Evolutionary conservation across 2,329 filamentous ascomycete species (phyloP).

Genomic region (Thielaviopsis ethacetica): DNA sequence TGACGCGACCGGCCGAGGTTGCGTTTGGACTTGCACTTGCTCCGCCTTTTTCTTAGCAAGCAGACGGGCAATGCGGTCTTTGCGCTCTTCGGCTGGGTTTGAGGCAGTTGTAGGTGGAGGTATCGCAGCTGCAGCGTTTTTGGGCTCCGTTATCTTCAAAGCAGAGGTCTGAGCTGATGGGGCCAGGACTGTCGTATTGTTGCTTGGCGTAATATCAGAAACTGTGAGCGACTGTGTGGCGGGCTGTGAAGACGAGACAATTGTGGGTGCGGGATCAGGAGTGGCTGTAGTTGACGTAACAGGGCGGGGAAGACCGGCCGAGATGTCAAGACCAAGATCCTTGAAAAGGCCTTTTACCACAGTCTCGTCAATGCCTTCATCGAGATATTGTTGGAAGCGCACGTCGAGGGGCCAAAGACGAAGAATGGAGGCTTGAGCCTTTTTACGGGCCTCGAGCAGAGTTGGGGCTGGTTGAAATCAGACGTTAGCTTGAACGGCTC

Average conservation of each 20-base stretch:
- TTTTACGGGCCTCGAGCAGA: conserved; percentile 29
- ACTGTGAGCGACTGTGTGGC: not conserved
- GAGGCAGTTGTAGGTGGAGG: not conserved
- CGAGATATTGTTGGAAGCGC: conserved; percentile 54
- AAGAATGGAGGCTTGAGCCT: conserved; percentile 51
- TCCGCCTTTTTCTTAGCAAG: conserved; percentile 46
- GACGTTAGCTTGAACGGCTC: not conserved
- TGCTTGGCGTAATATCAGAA: not conserved
- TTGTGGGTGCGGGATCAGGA: not conserved
- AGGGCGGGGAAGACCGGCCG: conserved; percentile 9
- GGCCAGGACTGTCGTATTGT: conserved; percentile 13
- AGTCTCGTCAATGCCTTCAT: conserved; percentile 51
- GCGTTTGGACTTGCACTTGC: not conserved
- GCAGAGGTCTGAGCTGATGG: not conserved
- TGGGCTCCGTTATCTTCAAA: conserved; percentile 13
- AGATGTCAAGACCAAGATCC: conserved; percentile 46
- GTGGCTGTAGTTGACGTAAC: not conserved
- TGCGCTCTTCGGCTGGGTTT: conserved; percentile 40
- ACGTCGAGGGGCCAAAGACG: conserved; percentile 50
- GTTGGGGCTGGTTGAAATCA: not conserved
- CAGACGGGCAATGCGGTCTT: conserved; percentile 60
- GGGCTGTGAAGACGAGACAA: not conserved
- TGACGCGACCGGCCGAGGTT: not conserved
- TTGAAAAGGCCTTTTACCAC: conserved; percentile 49
- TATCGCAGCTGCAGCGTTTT: not conserved